phyloP scores from a whole-genome alignment of 345 rosid genomes.

The Eucalyptus curtisii region DNA sequence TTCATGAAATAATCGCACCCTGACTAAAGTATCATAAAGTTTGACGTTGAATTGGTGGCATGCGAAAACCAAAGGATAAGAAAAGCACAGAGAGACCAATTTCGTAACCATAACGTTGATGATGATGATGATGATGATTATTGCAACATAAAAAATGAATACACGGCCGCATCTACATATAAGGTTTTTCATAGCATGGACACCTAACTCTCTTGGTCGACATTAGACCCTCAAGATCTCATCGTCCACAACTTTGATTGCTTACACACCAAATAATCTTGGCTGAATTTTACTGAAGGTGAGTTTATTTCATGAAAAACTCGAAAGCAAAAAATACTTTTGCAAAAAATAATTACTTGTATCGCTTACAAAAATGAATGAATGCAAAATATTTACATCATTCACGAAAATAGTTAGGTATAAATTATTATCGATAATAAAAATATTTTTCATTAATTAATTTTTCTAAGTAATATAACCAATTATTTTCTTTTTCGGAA shows the following conservation, averaged over 20 bases:
- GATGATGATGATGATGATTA: neutral
- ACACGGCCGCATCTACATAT: neutral
- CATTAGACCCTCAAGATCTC: neutral
- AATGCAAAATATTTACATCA: too few species aligned
- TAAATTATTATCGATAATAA: accelerated
- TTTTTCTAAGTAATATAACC: accelerated
- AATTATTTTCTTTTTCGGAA: too few species aligned
- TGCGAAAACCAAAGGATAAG: neutral
- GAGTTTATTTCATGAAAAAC: neutral
- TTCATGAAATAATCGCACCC: accelerated
- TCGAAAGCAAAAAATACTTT: accelerated
- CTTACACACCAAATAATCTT: neutral
- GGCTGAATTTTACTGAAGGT: neutral
- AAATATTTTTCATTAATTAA: accelerated
- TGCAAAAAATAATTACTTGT: too few species aligned
- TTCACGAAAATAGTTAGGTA: accelerated
- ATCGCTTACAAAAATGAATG: accelerated
- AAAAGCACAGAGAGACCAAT: neutral
- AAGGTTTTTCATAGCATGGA: neutral
- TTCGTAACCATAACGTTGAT: neutral
- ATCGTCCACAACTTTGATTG: neutral
- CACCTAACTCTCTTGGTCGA: neutral
- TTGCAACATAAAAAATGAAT: neutral
- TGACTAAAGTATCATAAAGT: neutral
- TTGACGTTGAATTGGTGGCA: neutral